Evolutionary conservation across 805 yeast genomes (phyloP), one percentile per base, ranked within the genome.

Genomic region (Ogataea philodendri): DNA sequence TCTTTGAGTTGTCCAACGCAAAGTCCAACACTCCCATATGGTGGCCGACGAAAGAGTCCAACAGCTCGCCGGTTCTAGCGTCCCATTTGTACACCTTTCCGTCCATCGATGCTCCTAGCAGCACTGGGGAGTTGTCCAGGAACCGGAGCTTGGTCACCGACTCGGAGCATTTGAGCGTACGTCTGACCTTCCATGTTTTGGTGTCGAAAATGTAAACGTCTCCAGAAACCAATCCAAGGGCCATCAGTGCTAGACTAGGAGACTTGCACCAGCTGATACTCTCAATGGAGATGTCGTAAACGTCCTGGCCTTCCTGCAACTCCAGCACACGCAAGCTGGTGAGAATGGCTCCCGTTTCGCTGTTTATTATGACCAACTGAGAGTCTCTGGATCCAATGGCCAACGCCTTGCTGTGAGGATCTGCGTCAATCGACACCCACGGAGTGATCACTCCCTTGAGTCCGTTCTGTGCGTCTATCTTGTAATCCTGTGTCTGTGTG

Each of bases 381-480:
- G 97, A 97, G 52, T 90, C 96, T 53, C 90, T 75, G 3, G 90
- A 80, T 20, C 97, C 97, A 22, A 78, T 73, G 4, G 96, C 96
- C 16, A 79, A 57, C 26, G 82, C 64, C 49, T 67, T 69, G 17
- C 65, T 58, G 15, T 37, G 59, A 11, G 74, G 61, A 35, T 70
- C 70, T 39, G 74, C 66, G 24, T 78, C 63, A 17, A 86, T 53
- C 4, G 90, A 74, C 30, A 90, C 90, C 97, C 97, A 93, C 14
- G 96, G 94, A 35, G 93, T 84, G 42, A 70, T 67, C 35, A 74
- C 70, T 19, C 93, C 94, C 53, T 77, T 82, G 57, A 87, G 76
- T 13, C 46, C 49, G 40, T 81, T 84, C 15, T 69, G 68, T 15
- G 78, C 74, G 37, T 74, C 71, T 41, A 85, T 65, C 52, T 80